These are phyloP conservation scores for Saccharomyces pastorianus DNA, from an alignment of 1,139 yeast species.

Conservation along the genomic window DNA sequence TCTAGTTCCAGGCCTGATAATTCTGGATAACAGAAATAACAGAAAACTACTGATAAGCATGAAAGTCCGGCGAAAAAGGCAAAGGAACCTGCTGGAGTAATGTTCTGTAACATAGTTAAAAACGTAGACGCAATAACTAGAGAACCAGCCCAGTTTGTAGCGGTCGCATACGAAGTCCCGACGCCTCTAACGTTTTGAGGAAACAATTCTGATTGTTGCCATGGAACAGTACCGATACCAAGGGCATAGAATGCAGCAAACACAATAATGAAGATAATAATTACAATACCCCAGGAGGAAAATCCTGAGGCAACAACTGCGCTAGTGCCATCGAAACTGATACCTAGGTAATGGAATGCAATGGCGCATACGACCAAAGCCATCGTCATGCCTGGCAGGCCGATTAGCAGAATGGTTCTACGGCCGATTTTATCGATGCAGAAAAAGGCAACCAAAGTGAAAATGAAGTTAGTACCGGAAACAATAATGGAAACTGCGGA, in stretches of 20 bases:
- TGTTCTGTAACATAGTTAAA: slow-evolving; percentile 84
- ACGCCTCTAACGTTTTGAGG: slow-evolving; percentile 89
- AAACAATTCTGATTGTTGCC: slow-evolving; percentile 95
- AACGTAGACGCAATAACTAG: slow-evolving; percentile 84
- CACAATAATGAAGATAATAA: slow-evolving; percentile 75
- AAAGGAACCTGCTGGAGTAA: slow-evolving; percentile 93
- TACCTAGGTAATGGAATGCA: slow-evolving; percentile 76
- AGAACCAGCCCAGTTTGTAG: slow-evolving; percentile 94
- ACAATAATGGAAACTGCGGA: slow-evolving; percentile 90
- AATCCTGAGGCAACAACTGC: slow-evolving; percentile 43
- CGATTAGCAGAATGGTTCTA: slow-evolving; percentile 62
- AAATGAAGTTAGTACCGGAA: slow-evolving; percentile 86
- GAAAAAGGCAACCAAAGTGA: slow-evolving; percentile 74
- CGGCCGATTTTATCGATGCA: slow-evolving; percentile 83
- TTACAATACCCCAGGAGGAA: slow-evolving; percentile 78
- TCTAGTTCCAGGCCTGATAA: slow-evolving; percentile 83
- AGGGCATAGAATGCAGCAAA: slow-evolving; percentile 86
- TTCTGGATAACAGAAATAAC: slow-evolving; percentile 84
- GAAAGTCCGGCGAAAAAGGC: slow-evolving; percentile 81
- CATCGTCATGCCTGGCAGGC: slow-evolving; percentile 71
- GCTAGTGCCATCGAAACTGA: slow-evolving; percentile 45
- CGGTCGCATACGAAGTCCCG: slow-evolving; percentile 85
- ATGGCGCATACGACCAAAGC: slow-evolving; percentile 72
- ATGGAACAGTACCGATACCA: slow-evolving; percentile 94
- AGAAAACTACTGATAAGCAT: slow-evolving; percentile 58